A percentile compares a stretch with the other conserved stretches of the same genome.
phyloP scores from a whole-genome alignment of 345 rosid genomes.

The Gossypium longicalyx region DNA sequence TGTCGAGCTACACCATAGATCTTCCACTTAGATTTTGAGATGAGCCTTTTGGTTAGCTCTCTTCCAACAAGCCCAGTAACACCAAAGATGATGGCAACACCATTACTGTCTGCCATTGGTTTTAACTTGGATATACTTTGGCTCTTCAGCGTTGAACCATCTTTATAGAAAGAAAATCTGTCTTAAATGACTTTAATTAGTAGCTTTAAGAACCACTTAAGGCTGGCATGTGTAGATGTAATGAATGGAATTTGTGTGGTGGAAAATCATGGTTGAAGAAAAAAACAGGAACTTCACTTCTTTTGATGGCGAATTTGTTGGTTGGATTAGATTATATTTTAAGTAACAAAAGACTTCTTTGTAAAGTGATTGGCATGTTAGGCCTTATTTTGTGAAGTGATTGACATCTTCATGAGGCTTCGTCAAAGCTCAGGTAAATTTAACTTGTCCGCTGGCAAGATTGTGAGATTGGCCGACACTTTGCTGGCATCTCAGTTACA shows the following conservation, averaged over 20 bases:
- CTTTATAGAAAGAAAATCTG: not conserved
- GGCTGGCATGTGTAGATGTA: not conserved
- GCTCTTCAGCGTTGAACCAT: not conserved
- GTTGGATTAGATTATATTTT: not conserved
- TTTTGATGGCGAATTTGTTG: conserved; percentile 13
- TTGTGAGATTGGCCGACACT: not conserved
- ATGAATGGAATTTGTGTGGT: not conserved
- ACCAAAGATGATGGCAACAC: conserved; percentile 72
- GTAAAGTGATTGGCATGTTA: not conserved
- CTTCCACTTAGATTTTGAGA: conserved; percentile 57
- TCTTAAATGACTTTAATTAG: not conserved
- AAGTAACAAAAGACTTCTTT: not conserved
- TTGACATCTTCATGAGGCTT: conserved; percentile 2
- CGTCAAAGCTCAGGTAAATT: not conserved
- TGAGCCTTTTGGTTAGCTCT: conserved; percentile 51
- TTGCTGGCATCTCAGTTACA: not conserved
- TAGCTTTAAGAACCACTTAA: not conserved
- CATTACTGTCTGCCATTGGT: conserved; percentile 32
- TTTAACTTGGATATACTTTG: not conserved
- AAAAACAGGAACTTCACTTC: conserved; percentile 9
- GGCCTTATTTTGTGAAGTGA: not conserved
- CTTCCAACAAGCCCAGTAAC: conserved; percentile 86
- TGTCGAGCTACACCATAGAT: conserved; percentile 77
- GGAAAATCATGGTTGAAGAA: not conserved
- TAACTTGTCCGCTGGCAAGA: not conserved